Evolutionary conservation across 805 yeast species (phyloP), one percentile per base, ranked within the genome.

Genomic region (Pichia kluyveri): DNA sequence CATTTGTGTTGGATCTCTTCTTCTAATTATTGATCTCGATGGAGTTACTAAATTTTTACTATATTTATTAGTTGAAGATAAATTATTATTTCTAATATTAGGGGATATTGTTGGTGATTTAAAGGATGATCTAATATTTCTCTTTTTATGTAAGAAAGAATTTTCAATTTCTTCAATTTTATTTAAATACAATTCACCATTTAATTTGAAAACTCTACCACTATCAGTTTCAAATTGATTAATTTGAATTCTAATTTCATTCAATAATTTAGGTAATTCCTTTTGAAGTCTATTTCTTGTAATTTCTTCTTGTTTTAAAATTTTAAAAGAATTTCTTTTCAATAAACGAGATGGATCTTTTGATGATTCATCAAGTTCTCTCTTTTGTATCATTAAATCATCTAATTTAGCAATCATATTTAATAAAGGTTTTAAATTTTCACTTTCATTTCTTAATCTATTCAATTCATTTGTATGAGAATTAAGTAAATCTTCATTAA

Each of bases 271-370:
- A 0, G 98, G 98, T 54, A 86, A 68, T 54, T 76, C 76, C 58
- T 79, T 79, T n/a, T 76, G 66, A 8, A 90, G 70, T 46, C 76
- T 75, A 55, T 83, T 83, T 47, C 97, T 69, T 38, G 80, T 69
- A 58, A 75, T 82, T 60, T 89, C 96, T 60, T 91, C 99, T 49
- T 83, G 76, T 49, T 85, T 70, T 50, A 91, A 68, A 26, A 90
- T 82, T 51, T 81, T 82, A 53, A 91, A 90, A 2, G 89, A 83
- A 56, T 84, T 82, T 58, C 86, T 78, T 52, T 83, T 78, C 42
- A 84, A 63, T 40, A 90, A 70, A 52, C 98, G 73, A 0, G 91
- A 80, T 0, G 97, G 81, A 61, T 91, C 93, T 57, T 79, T 82
- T 2, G 84, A 75, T 5, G 93, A 79, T 51, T 79, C 83, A 37